Evolutionary conservation across 1,139 yeast species (phyloP).

Genomic region (Taphrina wiesneri): DNA sequence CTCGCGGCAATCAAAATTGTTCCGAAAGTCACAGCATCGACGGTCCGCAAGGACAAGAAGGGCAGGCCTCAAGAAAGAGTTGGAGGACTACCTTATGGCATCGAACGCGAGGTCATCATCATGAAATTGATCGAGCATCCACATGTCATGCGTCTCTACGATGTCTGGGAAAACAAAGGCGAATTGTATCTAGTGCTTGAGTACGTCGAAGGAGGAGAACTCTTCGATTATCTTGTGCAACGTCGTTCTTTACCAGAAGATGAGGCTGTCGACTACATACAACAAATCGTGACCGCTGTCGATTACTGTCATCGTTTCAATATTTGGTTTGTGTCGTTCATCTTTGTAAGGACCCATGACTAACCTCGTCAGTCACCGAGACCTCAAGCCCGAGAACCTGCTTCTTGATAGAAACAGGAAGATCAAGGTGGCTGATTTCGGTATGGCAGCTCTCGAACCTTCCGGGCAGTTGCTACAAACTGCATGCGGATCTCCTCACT

Average conservation of each 20-base stretch:
- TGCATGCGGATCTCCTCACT: slow-evolving; percentile 97
- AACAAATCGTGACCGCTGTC: slow-evolving; percentile 89
- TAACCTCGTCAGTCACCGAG: slow-evolving; percentile 65
- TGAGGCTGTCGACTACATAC: slow-evolving; percentile 86
- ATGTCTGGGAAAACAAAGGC: slow-evolving; percentile 97
- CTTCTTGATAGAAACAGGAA: slow-evolving; percentile 80
- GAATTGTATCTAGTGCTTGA: slow-evolving; percentile 80
- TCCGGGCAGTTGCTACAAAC: slow-evolving; percentile 83
- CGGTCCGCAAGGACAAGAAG: slow-evolving; percentile 42
- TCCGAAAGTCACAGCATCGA: slow-evolving; percentile 73
- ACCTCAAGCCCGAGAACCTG: slow-evolving; percentile 91
- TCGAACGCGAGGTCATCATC: slow-evolving; percentile 91
- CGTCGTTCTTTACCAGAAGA: slow-evolving; percentile 83
- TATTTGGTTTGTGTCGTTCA: slow-evolving; percentile 51
- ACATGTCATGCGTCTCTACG: slow-evolving; percentile 91
- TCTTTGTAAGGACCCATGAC: background rate
- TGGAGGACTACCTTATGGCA: slow-evolving; percentile 75
- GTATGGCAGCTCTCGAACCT: slow-evolving; percentile 98
- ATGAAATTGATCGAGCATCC: slow-evolving; percentile 91
- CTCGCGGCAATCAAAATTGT: slow-evolving; percentile 96
- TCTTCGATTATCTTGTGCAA: slow-evolving; percentile 86
- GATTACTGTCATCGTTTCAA: slow-evolving; percentile 91
- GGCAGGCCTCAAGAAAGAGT: slow-evolving; percentile 44
- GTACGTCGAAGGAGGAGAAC: slow-evolving; percentile 96
- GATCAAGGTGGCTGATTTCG: slow-evolving; percentile 96